Percentiles rank a stretch among this genome's conserved stretches.
Evolutionary conservation across 805 yeast species (phyloP).

Genomic region (Saccharomycopsis schoenii): DNA sequence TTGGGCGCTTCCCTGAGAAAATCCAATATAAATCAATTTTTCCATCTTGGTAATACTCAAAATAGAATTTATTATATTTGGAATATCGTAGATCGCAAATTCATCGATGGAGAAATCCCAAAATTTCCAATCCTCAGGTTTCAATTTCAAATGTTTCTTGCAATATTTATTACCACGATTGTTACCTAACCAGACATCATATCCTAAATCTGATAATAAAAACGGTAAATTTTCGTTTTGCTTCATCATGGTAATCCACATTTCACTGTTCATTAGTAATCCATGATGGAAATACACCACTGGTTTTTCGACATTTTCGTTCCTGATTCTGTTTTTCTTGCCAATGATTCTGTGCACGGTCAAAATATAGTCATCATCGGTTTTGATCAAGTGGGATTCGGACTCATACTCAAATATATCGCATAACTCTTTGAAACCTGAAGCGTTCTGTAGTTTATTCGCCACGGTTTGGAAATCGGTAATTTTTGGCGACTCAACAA

Average conservation of each 20-base stretch:
- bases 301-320: constrained; percentile 53
- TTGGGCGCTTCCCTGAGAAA: constrained; percentile 92
- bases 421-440: constrained; percentile 56
- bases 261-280: constrained; percentile 68
- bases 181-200: constrained; percentile 92
- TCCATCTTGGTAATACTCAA: constrained; percentile 35
- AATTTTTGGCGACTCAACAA: not conserved
- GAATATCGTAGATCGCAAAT: constrained; percentile 84
- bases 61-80: constrained; percentile 69
- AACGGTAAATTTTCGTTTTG: constrained; percentile 54
- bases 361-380: constrained; percentile 60
- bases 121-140: constrained; percentile 39
- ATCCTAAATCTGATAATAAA: constrained; percentile 67
- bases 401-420: constrained; percentile 54
- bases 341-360: constrained; percentile 59
- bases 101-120: constrained; percentile 93
- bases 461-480: not conserved
- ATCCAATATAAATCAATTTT: constrained; percentile 66
- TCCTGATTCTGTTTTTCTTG: constrained; percentile 19
- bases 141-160: constrained; percentile 52
- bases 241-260: constrained; percentile 46
- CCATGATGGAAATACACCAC: constrained; percentile 80
- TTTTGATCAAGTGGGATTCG: constrained; percentile 66
- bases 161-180: constrained; percentile 91
- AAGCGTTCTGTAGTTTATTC: constrained; percentile 34